Percentiles rank a stretch among this genome's conserved stretches.
phyloP scores from a whole-genome alignment of 495 filamentous ascomycete genomes.

The Penicillium bovifimosum region DNA sequence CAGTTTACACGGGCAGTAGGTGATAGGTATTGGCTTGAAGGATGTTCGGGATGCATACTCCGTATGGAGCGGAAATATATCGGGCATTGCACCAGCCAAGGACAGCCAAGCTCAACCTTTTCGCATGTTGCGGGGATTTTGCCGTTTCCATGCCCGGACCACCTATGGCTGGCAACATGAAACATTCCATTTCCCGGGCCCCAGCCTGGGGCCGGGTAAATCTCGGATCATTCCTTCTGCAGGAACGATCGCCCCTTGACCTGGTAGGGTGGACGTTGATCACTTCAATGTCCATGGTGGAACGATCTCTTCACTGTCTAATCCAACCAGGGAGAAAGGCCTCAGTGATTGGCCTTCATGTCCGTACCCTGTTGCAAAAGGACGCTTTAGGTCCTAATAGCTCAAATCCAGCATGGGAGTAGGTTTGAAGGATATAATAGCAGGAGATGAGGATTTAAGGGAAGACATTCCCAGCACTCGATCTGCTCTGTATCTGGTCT shows the following conservation, averaged over 20 bases:
- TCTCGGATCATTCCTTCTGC: not conserved
- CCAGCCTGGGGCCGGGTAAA: no score
- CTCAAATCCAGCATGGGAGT: not conserved
- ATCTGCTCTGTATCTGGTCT: not conserved
- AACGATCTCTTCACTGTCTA: not conserved
- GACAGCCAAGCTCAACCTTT: not conserved
- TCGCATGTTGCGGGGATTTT: no score
- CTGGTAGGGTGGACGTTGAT: not conserved
- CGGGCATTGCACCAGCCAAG: not conserved
- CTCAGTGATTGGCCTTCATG: not conserved
- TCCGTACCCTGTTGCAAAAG: not conserved
- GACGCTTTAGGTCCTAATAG: not conserved
- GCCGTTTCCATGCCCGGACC: no score
- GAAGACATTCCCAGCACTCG: not conserved
- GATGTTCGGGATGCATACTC: no score
- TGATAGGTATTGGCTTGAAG: no score
- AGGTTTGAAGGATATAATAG: not conserved
- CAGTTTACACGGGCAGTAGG: no score
- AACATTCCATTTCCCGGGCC: no score
- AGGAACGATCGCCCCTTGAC: not conserved
- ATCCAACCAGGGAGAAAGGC: not conserved
- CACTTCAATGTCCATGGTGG: not conserved
- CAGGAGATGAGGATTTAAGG: not conserved
- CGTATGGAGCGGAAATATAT: slow-evolving; percentile 1
- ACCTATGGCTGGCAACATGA: not conserved